Evolutionary conservation across 169 alveolate genomes (phyloP), one percentile per base, ranked within the genome.

Genomic region (Cardiosporidium cionae): DNA sequence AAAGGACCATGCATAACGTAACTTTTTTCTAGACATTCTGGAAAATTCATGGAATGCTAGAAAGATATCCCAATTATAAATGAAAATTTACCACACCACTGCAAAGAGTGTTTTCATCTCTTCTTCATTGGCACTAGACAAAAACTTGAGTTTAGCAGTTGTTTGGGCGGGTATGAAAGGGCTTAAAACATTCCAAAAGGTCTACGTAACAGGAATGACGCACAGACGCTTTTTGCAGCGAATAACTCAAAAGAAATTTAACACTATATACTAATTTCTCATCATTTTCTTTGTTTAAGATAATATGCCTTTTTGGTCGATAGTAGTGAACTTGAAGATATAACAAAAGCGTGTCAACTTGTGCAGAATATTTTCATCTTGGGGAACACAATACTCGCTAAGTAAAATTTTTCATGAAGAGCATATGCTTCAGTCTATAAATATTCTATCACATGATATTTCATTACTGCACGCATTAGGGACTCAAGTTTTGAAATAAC

Each of bases 161-260:
- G 79, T 72, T 27, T 68, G 70, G 9, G 75, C 22, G 7, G 79
- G 79, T 31, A 72, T 33, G 25, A 72, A 72, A 5, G 79, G 79
- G 16, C 22, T 6, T 7, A 72, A 7, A 53, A 66, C 52, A 58
- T 72, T 72, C 79, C 79, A 72, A 62, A 72, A 72, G 4, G 79
- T 58, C 79, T 72, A 64, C n/a, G 25, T n/a, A n/a, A n/a, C n/a
- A n/a, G n/a, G n/a, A n/a, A n/a, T n/a, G n/a, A n/a, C n/a, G n/a
- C n/a, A n/a, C n/a, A n/a, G n/a, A n/a, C n/a, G n/a, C n/a, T n/a
- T n/a, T n/a, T 44, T 44, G 16, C 58, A 44, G n/a, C 16, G 16
- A 16, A 44, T 16, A 44, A 16, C n/a, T 44, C n/a, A 16, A 44
- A 44, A 16, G n/a, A n/a, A 44, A 16, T 44, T n/a, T 44, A n/a